Base-by-base conservation (phyloP, 108 stramenopile species). In the Bacterosira constricta region DNA sequence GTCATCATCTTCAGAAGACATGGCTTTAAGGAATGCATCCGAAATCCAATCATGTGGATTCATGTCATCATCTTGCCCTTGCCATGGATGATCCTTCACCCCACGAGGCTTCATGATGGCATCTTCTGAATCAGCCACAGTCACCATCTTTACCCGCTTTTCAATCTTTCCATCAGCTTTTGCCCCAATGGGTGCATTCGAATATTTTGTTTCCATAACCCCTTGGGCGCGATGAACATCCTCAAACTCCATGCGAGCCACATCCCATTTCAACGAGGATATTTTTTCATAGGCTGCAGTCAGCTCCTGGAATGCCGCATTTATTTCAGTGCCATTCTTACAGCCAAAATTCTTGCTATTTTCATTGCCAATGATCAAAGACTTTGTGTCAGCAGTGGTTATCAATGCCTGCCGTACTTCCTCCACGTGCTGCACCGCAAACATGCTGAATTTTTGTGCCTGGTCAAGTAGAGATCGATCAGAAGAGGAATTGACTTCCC, bases 231-330 rank as follows among this genome's bases (percentile, higher is more conserved):
- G 63, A 66, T 36, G 51, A 7, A 27, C 18, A 13, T 26, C 54
- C 18, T 74, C 73, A 38, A 60, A 74, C 34, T 66, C 63, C 56
- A 29, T 58, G 1, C 73, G 63, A 15, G 55, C 64, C 12, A 41
- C 55, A 65, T 74, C 73, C 73, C 73, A 74, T 59, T 74, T 74
- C 18, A 66, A 39, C 17, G 26, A 31, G 2, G 73, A 65, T 41
- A 74, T 30, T 51, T 65, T 66, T 11, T 74, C 63, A 50, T 74
- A 74, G 4, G 63, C 63, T 13, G 54, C 20, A 49, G 36, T 59
- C 73, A 74, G 41, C 34, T 74, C 55, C 23, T 74, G 30, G 15
- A 74, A 58, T 39, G 64, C 63, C 15, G 49, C 37, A 1, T 26
- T 18, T 13, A 60, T 18, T 42, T 63, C 62, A 13, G 23, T 18